Base-by-base conservation (phyloP, 495 filamentous ascomycete genomes). In the Penicillium riverlandense region DNA sequence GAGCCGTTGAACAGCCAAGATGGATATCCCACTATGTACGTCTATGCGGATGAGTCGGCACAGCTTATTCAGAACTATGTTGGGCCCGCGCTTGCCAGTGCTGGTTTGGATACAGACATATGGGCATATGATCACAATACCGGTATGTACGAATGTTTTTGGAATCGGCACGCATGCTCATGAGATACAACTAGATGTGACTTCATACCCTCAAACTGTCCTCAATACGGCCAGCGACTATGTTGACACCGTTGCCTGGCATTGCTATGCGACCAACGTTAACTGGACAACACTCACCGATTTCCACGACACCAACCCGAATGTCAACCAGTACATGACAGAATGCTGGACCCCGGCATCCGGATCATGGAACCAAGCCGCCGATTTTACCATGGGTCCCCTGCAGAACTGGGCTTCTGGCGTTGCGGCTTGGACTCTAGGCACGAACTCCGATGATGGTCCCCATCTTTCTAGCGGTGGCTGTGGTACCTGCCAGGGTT, bases 111-210 rank as follows among this genome's bases (percentile, higher is more conserved):
- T 41, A 76, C 72, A 1, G 48, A 64, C 6, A 62, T 76, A 35
- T 77, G 75, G 75, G 75, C 75, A 1, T 76, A 77, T 37, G 76
- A 79, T 45, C 75, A 78, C 52, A 80, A 80, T 50, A 80, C 76
- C 8, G 70, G 67, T 70, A 58, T 43, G 49, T 50, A 16, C n/a
- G 29, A 6, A 37, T 29, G 12, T 16, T 2, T 4, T 22, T 22
- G 22, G 22, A 22, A 4, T 22, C 22, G 22, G 4, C 4, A 6
- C 22, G 6, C 22, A 4, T 22, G 22, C 22, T 22, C 22, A 22
- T 22, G 4, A 22, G 22, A 6, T 22, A 22, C 4, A 2, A 35
- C 14, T 31, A 61, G 61, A 77, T 49, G 48, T 50, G 16, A 58
- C 66, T 7, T 58, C 44, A 13, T 79, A 75, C 47, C 72, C 75